Evolutionary conservation across 202 grass and related monocot species (phyloP).

Genomic region (Saccharum hybrid): DNA sequence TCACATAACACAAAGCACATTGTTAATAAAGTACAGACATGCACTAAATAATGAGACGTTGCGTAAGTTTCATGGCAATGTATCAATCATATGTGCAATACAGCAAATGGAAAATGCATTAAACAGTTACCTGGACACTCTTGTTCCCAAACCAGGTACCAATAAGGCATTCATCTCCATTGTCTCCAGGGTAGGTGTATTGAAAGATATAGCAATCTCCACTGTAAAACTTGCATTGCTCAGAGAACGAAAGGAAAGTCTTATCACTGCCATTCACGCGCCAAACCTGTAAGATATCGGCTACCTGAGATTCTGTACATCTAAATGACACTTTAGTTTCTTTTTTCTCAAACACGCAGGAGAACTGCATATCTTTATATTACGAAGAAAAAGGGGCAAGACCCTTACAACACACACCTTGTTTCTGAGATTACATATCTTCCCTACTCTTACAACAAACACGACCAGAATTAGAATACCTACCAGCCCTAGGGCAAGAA

Average conservation of each 20-base stretch:
- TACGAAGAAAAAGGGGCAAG: not conserved
- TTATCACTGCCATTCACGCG: conserved; percentile 81
- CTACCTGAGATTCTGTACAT: conserved; percentile 42
- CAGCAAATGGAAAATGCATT: conserved; percentile 28
- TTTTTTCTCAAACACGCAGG: not conserved
- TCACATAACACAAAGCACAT: not conserved
- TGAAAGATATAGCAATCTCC: conserved; percentile 97
- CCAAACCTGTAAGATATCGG: conserved; percentile 71
- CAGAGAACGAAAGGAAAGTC: conserved; percentile 71
- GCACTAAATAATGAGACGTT: conserved; percentile 26
- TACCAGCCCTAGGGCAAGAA: not conserved
- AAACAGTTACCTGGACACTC: conserved; percentile 73
- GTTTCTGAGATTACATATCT: not conserved
- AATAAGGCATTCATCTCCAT: conserved; percentile 80
- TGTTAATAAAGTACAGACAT: conserved; percentile 17
- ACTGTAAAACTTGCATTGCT: conserved; percentile 96
- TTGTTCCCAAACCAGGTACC: conserved; percentile 95
- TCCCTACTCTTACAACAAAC: not conserved
- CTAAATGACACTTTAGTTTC: conserved; percentile 26
- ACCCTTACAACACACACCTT: not conserved
- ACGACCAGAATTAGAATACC: too few species aligned
- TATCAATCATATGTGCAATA: conserved; percentile 40
- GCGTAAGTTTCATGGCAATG: not conserved
- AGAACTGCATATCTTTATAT: not conserved
- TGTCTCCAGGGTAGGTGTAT: conserved; percentile 86